Evolutionary conservation across 768 basidiomycete genomes (phyloP), one percentile per base, ranked within the genome.

Genomic region (Mycena rebaudengoi): DNA sequence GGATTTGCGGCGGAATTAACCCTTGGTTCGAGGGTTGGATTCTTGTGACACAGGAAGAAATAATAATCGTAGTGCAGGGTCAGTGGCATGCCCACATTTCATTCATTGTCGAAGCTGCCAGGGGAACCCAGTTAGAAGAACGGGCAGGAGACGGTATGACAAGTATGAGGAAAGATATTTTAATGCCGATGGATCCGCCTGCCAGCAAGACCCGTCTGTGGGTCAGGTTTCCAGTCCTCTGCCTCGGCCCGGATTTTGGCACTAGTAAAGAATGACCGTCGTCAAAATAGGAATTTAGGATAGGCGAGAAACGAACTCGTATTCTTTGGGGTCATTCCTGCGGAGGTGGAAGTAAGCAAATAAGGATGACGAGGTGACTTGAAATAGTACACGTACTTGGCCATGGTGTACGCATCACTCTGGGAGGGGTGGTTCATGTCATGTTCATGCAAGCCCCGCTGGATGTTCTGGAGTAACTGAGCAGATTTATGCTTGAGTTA

Each of bases 191-290:
- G 20, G 50, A 50, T 43, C 10, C 35, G 48, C 18, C 57, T 28
- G 20, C 58, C 58, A 2, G 48, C 48, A 30, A 60, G 46, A 7
- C 58, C 58, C 20, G 48, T 50, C 18, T 39, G 28, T n/a, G 39
- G 37, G 29, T 41, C 46, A 7, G 58, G 58, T 23, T 18, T 60
- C 58, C 58, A 60, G 29, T 11, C 28, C 20, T 2, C 30, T 11
- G 58, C 58, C 14, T 60, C 46, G 12, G 20, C 28, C 39, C 49
- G 5, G 2, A 60, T 21, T 28, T n/a, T 30, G 21, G n/a, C 18
- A 5, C 58, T 51, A 32, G 12, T 29, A 10, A 32, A 21, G 25
- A 4, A 25, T 18, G 16, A 30, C 23, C 13, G 25, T 13, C 4
- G 16, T 12, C 16, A 20, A n/a, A n/a, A n/a, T n/a, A n/a, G n/a